These are phyloP conservation scores for Podospora comata DNA, from an alignment of 495 filamentous ascomycete species.

Conservation along the genomic window DNA sequence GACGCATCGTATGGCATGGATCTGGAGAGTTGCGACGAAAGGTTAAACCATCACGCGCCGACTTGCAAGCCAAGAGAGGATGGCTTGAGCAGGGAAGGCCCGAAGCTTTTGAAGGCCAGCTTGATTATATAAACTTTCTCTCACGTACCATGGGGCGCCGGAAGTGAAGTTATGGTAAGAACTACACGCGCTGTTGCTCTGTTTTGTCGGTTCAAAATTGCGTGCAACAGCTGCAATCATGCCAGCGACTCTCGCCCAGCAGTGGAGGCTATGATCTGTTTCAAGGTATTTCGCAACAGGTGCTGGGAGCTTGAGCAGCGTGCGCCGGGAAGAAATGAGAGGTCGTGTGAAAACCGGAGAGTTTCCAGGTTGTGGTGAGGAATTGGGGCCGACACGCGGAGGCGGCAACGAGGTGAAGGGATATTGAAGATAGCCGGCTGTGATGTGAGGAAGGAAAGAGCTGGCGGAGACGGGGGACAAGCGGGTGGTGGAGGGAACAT, in stretches of 20 bases:
- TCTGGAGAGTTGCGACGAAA: neutral
- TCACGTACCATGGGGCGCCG: neutral
- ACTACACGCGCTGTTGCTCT: neutral
- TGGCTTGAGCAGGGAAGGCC: neutral
- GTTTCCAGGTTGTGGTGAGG: neutral
- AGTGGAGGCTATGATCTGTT: neutral
- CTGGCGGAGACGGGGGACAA: constrained; percentile 28
- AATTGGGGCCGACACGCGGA: neutral
- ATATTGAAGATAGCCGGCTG: constrained; percentile 6
- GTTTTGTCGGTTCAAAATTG: neutral
- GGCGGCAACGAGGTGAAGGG: constrained; percentile 2
- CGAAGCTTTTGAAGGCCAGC: neutral
- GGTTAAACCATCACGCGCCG: neutral
- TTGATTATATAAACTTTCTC: neutral
- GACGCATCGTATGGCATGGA: neutral
- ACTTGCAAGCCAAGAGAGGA: neutral
- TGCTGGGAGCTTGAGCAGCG: neutral
- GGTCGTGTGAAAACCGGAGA: neutral
- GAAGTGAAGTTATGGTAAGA: neutral
- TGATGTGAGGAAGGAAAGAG: constrained; percentile 23
- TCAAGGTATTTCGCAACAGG: neutral
- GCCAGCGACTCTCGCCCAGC: neutral
- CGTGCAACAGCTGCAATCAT: neutral
- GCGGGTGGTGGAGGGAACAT: constrained; percentile 27
- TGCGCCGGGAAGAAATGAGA: neutral